Evolutionary conservation across 2,329 filamentous ascomycete genomes (phyloP), one percentile per base, ranked within the genome.

Genomic region (Arthrobotrys megalospora): DNA sequence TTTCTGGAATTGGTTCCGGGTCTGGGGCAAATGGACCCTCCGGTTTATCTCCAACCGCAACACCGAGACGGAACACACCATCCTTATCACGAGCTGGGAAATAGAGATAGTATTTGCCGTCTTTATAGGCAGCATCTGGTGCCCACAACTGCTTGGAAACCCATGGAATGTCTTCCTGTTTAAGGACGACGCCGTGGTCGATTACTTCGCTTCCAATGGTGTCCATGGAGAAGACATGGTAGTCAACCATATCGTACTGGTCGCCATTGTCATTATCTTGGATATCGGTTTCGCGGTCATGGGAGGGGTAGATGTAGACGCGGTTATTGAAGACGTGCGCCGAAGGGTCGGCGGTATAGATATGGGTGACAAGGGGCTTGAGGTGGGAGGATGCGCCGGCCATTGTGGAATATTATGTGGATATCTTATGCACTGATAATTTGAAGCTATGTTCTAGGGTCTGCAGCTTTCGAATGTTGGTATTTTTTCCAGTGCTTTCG

Each of bases 221-320:
- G 47, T 73, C 69, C 58, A 88, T 85, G 80, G 88, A 90, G 84
- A 94, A 90, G 83, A 94, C 92, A 84, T 94, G 92, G 87, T 94
- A 94, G 86, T 94, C 92, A 70, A 86, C 87, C 92, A 94, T 94
- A 85, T 93, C 92, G 84, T 93, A 94, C 83, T 94, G 92, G 85
- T 93, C 92, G 83, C 92, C 92, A 87, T 93, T 93, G 87, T 94
- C 92, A 85, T 94, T 94, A 38, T 79, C 76, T 72, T 88, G 73
- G 83, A 93, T 92, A 84, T 90, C 88, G 4, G 91, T 92, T 84
- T 93, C 90, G 80, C 91, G 89, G 84, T 94, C 92, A 85, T 94
- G 92, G 21, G 91, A 94, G 19, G 92, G 92, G 85, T 94, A 94
- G 85, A 94, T 89, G 86, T 93, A 94, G 77, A 94, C 85, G 80